These are phyloP conservation scores for Holtermanniella nyarrowii DNA, from an alignment of 768 basidiomycete species.

Conservation along the genomic window DNA sequence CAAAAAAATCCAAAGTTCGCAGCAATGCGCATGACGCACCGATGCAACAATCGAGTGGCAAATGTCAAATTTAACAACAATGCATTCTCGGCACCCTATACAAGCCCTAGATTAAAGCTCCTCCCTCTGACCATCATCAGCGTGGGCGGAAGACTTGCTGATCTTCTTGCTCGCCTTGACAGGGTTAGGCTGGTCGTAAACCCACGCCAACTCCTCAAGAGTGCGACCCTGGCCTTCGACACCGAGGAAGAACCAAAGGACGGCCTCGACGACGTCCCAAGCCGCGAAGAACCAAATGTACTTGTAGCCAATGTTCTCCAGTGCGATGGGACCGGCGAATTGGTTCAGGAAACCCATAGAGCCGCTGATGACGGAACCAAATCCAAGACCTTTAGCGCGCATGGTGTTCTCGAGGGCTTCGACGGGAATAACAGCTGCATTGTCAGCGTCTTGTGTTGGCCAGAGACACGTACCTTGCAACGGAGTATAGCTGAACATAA, in stretches of 20 bases:
- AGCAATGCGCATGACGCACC: no score
- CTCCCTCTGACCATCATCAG: constrained; percentile 9
- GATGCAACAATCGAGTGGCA: no score
- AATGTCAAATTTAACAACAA: no score
- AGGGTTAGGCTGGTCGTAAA: constrained; percentile 38
- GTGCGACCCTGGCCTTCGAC: constrained; percentile 40
- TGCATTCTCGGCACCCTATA: no score
- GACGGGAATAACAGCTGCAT: constrained; percentile 45
- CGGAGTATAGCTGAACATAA: constrained; percentile 51
- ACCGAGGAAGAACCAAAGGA: constrained; percentile 35
- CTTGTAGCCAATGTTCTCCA: constrained; percentile 43
- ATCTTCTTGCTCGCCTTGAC: constrained; percentile 33
- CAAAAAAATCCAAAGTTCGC: no score
- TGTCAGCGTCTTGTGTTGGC: constrained; percentile 13
- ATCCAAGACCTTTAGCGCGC: constrained; percentile 55
- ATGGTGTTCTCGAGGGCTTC: constrained; percentile 53
- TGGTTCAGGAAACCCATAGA: constrained; percentile 44
- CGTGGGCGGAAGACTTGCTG: constrained; percentile 27
- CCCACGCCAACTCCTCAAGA: constrained; percentile 40
- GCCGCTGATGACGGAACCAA: constrained; percentile 42
- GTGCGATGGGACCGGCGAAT: constrained; percentile 48
- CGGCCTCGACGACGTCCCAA: constrained; percentile 35
- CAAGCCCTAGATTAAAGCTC: no score
- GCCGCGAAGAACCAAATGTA: constrained; percentile 26
- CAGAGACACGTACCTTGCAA: constrained; percentile 44